These are phyloP conservation scores for Glarea lozoyensis DNA, from an alignment of 495 filamentous ascomycete genomes.

Conservation along the genomic window DNA sequence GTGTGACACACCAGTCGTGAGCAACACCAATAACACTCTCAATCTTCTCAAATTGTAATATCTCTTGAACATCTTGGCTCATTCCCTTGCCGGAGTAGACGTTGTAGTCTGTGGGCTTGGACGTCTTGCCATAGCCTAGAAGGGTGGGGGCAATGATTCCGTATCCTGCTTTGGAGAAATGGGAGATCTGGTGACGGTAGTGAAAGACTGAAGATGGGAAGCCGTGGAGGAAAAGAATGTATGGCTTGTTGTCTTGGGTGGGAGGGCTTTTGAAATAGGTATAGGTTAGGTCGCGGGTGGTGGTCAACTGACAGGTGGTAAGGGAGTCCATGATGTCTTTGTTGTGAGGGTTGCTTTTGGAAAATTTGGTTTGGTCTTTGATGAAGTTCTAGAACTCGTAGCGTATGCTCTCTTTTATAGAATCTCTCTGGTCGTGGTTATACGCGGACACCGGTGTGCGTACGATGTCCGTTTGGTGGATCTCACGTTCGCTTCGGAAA, in stretches of 20 bases:
- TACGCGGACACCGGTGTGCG: too few species aligned
- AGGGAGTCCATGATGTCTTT: too few species aligned
- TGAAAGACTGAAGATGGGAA: slow-evolving; percentile 31
- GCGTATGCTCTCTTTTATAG: too few species aligned
- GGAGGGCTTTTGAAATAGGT: slow-evolving; percentile 25
- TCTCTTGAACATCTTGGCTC: slow-evolving; percentile 24
- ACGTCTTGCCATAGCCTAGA: slow-evolving; percentile 36
- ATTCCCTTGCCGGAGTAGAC: slow-evolving; percentile 28
- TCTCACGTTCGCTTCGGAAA: too few species aligned
- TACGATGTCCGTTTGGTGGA: too few species aligned
- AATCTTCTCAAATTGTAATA: slow-evolving; percentile 23
- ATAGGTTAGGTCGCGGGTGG: slow-evolving; percentile 22
- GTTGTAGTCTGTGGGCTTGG: slow-evolving; percentile 25
- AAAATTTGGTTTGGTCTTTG: too few species aligned
- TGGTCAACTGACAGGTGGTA: too few species aligned
- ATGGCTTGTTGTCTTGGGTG: slow-evolving; percentile 14
- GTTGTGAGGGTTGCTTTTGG: too few species aligned
- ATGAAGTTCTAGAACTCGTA: too few species aligned
- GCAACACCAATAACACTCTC: slow-evolving; percentile 20
- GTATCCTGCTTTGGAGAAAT: slow-evolving; percentile 26
- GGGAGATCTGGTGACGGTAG: slow-evolving; percentile 31
- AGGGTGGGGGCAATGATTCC: slow-evolving; percentile 36
- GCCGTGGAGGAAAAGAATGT: slow-evolving; percentile 31
- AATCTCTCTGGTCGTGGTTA: too few species aligned
- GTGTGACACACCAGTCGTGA: slow-evolving; percentile 21